A percentile compares a stretch with the other conserved stretches of the same genome.
Conservation (phyloP, 345 rosid species). For the Nasturtium officinale region DNA sequence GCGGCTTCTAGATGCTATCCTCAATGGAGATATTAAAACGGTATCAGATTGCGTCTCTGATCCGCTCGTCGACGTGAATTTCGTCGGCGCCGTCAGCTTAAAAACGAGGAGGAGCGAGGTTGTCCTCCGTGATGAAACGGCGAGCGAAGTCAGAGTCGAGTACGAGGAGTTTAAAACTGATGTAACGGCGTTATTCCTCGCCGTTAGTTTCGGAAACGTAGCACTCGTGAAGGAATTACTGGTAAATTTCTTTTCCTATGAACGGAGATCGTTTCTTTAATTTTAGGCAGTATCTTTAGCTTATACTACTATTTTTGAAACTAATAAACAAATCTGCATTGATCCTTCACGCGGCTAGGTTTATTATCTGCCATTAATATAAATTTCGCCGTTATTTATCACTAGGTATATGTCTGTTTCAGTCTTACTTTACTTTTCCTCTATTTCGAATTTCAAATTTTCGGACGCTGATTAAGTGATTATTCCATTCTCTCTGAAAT, state of each 20-base stretch:
- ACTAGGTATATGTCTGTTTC: conserved; percentile 1
- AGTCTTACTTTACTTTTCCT: conserved; percentile 22
- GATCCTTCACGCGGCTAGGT: neutral
- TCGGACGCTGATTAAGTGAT: conserved; percentile 9
- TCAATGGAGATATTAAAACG: conserved; percentile 64
- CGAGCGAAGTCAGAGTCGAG: conserved; percentile 65
- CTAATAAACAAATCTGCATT: conserved; percentile 9
- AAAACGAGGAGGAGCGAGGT: conserved; percentile 71
- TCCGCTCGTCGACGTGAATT: conserved; percentile 84
- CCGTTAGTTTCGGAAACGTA: conserved; percentile 76
- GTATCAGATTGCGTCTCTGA: conserved; percentile 66
- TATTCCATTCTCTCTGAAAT: neutral
- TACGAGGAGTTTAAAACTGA: conserved; percentile 90
- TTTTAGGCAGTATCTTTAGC: neutral
- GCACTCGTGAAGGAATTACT: conserved; percentile 76
- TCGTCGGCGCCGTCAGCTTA: conserved; percentile 75
- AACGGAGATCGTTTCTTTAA: neutral
- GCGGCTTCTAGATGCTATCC: conserved; percentile 76
- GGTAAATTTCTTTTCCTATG: conserved; percentile 49
- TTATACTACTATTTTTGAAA: conserved; percentile 34
- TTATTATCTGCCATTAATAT: conserved; percentile 7
- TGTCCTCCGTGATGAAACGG: conserved; percentile 61
- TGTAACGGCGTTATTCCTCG: conserved; percentile 89
- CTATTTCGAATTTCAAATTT: conserved; percentile 41
- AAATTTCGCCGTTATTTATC: conserved; percentile 1